A percentile compares a stretch with the other conserved stretches of the same genome.
phyloP scores from a whole-genome alignment of 2,329 filamentous ascomycete genomes.

The Massarina eburnea region DNA sequence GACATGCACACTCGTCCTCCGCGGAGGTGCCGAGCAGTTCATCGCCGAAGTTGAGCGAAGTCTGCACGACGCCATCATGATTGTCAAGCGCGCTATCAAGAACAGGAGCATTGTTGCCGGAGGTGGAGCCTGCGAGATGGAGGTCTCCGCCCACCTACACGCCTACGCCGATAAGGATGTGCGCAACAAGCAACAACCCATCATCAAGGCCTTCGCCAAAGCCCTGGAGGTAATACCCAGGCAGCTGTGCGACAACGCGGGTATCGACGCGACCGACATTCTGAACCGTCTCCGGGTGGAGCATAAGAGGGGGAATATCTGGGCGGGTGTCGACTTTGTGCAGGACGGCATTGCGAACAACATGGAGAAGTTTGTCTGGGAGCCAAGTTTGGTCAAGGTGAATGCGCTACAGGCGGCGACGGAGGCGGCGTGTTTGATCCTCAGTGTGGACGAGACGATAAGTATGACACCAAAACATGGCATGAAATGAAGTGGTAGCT shows the following conservation, averaged over 20 bases:
- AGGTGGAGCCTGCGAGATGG: constrained; percentile 95
- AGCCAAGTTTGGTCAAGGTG: constrained; percentile 92
- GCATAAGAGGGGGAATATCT: constrained; percentile 88
- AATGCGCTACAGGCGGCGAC: constrained; percentile 96
- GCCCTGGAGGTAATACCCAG: constrained; percentile 94
- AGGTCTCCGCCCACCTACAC: constrained; percentile 91
- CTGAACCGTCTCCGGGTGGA: constrained; percentile 94
- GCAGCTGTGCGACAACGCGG: constrained; percentile 97
- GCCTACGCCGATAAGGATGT: constrained; percentile 90
- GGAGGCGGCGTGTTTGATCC: constrained; percentile 91
- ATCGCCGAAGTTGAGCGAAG: constrained; percentile 98
- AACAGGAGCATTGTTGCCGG: constrained; percentile 94
- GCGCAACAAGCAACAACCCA: constrained; percentile 90
- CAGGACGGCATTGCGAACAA: constrained; percentile 93
- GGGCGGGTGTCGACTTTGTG: constrained; percentile 95
- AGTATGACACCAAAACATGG: constrained; percentile 52
- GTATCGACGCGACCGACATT: constrained; percentile 97
- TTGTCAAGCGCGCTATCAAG: constrained; percentile 96
- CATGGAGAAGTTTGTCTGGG: constrained; percentile 95
- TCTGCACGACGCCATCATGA: constrained; percentile 99
- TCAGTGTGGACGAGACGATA: constrained; percentile 98
- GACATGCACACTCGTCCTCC: constrained; percentile 93
- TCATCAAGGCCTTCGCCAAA: constrained; percentile 98
- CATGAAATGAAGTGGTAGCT: constrained; percentile 14
- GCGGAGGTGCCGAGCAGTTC: constrained; percentile 97